Conservation (phyloP, 441 rosid species). For the Populus hybrid region DNA sequence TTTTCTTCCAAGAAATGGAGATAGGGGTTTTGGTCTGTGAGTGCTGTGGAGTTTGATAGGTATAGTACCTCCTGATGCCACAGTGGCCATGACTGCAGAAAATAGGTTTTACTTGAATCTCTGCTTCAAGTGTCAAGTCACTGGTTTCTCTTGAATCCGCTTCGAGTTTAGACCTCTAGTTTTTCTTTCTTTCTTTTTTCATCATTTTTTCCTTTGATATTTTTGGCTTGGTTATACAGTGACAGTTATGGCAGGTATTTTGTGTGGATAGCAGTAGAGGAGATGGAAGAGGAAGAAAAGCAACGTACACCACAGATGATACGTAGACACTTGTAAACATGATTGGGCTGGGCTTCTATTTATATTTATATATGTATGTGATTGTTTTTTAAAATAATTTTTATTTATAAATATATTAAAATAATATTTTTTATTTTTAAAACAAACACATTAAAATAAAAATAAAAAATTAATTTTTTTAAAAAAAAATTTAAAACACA, state of each 20-base stretch:
- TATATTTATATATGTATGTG: too few species aligned
- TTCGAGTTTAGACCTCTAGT: constrained; percentile 33
- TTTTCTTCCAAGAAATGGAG: constrained; percentile 66
- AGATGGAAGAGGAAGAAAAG: constrained; percentile 23
- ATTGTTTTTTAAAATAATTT: too few species aligned
- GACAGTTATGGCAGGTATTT: constrained; percentile 51
- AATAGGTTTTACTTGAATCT: background rate
- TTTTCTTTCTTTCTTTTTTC: background rate
- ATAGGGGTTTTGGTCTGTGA: constrained; percentile 26
- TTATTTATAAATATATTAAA: too few species aligned
- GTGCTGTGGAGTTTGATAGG: constrained; percentile 35
- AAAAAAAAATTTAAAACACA: too few species aligned
- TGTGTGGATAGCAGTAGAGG: constrained; percentile 28
- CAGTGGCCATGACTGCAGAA: constrained; percentile 48
- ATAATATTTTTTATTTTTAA: too few species aligned
- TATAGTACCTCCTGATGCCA: constrained; percentile 45
- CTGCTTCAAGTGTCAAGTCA: constrained; percentile 4
- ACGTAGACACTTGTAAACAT: constrained; percentile 3
- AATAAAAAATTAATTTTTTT: too few species aligned
- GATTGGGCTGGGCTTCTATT: background rate
- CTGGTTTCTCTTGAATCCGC: constrained; percentile 7
- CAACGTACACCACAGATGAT: constrained; percentile 23
- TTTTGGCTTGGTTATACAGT: background rate
- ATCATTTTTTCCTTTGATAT: background rate
- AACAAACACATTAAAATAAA: too few species aligned